Base-by-base conservation (phyloP, 495 filamentous ascomycete genomes). In the Amphirosellinia nigrospora region DNA sequence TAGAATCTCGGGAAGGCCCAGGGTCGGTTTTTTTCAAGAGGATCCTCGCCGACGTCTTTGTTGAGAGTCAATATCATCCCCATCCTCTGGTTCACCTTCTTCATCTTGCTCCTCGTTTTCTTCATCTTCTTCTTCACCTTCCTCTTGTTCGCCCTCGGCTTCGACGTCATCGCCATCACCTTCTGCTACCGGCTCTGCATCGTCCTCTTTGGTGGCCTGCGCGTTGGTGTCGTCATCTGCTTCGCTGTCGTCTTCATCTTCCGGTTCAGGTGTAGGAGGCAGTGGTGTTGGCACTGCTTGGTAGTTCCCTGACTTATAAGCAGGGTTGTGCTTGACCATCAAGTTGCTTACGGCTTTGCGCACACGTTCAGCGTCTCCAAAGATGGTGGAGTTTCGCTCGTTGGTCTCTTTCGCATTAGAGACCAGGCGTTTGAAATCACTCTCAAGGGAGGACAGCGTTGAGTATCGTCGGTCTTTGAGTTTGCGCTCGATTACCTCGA, bases 341-440 rank as follows among this genome's bases (percentile, higher is more conserved):
- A 85, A 89, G 74, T 90, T 92, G 76, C 88, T 92, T 21, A 92
- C 82, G 26, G 89, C 86, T 77, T 94, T 94, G 16, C 92, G 85
- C 36, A 94, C 83, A 32, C 91, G 87, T 73, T 94, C 92, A 1
- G 92, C 91, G 76, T 94, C 92, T 6, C 89, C 88, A 75, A 88
- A 93, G 34, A 91, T 80, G 45, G 88, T 79, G 2, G 90, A 90
- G 26, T 81, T 82, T 74, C 87, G 89, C 60, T 88, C 83, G 73
- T 93, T 92, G 78, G 84, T 92, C 28, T 89, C 85, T 74, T 93
- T 94, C 7, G 91, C 91, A 75, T 94, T 94, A 45, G 84, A 84
- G 67, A 94, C 87, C 82, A 94, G 87, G 50, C 91, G 90, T 80
- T 93, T 93, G 72, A 93, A 85, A 73, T 92, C 91, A 73, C 88